phyloP scores from a whole-genome alignment of 1,139 yeast genomes.

The Geotrichum macrosporum region DNA sequence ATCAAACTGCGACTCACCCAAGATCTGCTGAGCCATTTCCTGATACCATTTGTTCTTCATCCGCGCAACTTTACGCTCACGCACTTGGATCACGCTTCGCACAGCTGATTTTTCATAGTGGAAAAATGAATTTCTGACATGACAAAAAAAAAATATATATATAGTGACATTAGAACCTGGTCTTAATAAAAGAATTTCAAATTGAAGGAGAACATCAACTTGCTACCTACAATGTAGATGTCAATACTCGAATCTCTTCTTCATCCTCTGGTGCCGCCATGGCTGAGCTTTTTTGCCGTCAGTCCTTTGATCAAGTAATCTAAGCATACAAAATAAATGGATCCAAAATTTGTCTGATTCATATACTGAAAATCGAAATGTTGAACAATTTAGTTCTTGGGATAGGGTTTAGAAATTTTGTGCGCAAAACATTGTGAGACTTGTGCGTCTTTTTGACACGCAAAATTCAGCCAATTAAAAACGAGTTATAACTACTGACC shows the following conservation, averaged over 20 bases:
- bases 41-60: conserved; percentile 22
- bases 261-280: conserved; percentile 18
- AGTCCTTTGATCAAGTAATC: too few relatives aligned
- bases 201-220: background rate
- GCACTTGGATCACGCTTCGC: conserved; percentile 28
- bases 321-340: too few relatives aligned
- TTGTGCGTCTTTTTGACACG: background rate
- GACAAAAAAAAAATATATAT: background rate
- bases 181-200: too few relatives aligned
- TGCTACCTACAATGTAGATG: conserved; percentile 30
- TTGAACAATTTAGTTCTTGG: too few relatives aligned
- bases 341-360: too few relatives aligned
- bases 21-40: conserved; percentile 22
- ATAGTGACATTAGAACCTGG: too few relatives aligned
- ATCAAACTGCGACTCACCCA: conserved; percentile 39
- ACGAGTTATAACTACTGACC: background rate
- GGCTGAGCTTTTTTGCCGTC: too few relatives aligned
- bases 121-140: conserved; percentile 29
- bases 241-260: conserved; percentile 29
- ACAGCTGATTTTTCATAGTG: conserved; percentile 28
- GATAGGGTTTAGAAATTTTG: background rate
- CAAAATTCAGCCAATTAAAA: background rate
- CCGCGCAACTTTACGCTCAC: conserved; percentile 27
- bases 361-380: too few relatives aligned
- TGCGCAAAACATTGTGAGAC: background rate